These are phyloP conservation scores for Suillus spraguei DNA, from an alignment of 768 basidiomycete species.

Conservation along the genomic window DNA sequence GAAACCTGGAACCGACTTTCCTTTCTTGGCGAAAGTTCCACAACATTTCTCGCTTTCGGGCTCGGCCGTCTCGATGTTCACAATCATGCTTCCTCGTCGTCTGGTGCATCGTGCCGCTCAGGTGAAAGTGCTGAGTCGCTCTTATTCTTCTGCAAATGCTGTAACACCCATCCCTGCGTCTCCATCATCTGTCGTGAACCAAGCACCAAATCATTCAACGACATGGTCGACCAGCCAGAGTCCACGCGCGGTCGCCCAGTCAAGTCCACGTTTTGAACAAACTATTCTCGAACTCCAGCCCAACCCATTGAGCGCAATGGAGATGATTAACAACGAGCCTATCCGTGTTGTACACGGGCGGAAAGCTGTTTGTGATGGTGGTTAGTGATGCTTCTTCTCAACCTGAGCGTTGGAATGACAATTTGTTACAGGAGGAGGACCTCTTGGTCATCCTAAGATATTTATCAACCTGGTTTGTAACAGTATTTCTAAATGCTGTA, in stretches of 20 bases:
- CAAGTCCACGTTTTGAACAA: slow-evolving; percentile 91
- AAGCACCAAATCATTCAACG: slow-evolving; percentile 80
- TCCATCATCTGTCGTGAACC: slow-evolving; percentile 45
- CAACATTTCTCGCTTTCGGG: slow-evolving; percentile 2
- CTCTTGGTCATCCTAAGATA: slow-evolving; percentile 95
- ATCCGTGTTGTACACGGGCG: slow-evolving; percentile 79
- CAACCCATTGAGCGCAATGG: slow-evolving; percentile 88
- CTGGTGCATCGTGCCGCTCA: slow-evolving; percentile 23
- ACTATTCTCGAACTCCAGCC: slow-evolving; percentile 87
- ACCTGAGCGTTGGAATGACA: slow-evolving; percentile 10
- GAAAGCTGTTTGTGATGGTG: slow-evolving; percentile 93
- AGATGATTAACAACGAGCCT: slow-evolving; percentile 84
- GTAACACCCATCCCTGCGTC: slow-evolving; percentile 17
- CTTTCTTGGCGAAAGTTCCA: slow-evolving; percentile 16
- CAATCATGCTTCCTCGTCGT: slow-evolving; percentile 32
- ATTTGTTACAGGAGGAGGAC: slow-evolving; percentile 72
- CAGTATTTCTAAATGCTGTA: slow-evolving; percentile 6
- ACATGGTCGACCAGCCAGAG: slow-evolving; percentile 89
- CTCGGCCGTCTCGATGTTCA: slow-evolving; percentile 11
- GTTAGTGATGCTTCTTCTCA: slow-evolving; percentile 49
- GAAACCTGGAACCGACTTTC: slow-evolving; percentile 16
- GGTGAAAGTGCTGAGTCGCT: slow-evolving; percentile 20
- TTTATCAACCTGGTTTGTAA: slow-evolving; percentile 88
- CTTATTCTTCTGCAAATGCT: slow-evolving; percentile 22
- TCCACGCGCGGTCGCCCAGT: slow-evolving; percentile 58